Conservation (phyloP, 495 filamentous ascomycete species). For the Talaromyces stipitatus region DNA sequence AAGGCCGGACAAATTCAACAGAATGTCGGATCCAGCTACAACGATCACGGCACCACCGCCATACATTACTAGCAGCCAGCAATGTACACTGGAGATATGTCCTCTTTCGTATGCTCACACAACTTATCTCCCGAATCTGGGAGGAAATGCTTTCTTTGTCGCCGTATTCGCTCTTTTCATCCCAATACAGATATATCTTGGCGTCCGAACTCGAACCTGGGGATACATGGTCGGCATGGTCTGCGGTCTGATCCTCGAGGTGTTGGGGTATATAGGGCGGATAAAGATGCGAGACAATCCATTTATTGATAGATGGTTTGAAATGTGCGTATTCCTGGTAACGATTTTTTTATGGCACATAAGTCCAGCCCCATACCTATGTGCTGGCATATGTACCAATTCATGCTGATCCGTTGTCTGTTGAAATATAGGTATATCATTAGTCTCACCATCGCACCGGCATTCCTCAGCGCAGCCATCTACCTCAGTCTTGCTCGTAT, state of each 20-base stretch:
- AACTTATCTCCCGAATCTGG: conserved; percentile 25
- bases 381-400: too few relatives aligned
- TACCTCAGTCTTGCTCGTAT: conserved; percentile 50
- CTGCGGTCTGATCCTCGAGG: conserved; percentile 23
- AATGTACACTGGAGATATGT: conserved; percentile 32
- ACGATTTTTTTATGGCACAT: too few relatives aligned
- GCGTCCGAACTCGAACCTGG: conserved; percentile 24
- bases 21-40: too few relatives aligned
- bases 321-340: too few relatives aligned
- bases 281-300: conserved; percentile 22
- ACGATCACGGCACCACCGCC: too few relatives aligned
- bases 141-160: conserved; percentile 29
- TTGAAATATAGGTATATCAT: too few relatives aligned
- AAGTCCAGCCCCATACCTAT: too few relatives aligned
- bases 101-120: conserved; percentile 22
- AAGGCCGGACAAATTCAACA: too few relatives aligned
- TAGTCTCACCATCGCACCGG: conserved; percentile 45
- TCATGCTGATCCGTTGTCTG: too few relatives aligned
- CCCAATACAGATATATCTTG: conserved; percentile 17
- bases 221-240: conserved; percentile 16
- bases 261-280: conserved; percentile 28
- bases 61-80: too few relatives aligned
- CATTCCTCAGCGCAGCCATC: conserved; percentile 47
- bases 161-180: conserved; percentile 21
- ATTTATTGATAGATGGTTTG: too few relatives aligned